These are phyloP conservation scores for Skeletonema menzelii DNA, from an alignment of 108 stramenopile species.

Conservation along the genomic window DNA sequence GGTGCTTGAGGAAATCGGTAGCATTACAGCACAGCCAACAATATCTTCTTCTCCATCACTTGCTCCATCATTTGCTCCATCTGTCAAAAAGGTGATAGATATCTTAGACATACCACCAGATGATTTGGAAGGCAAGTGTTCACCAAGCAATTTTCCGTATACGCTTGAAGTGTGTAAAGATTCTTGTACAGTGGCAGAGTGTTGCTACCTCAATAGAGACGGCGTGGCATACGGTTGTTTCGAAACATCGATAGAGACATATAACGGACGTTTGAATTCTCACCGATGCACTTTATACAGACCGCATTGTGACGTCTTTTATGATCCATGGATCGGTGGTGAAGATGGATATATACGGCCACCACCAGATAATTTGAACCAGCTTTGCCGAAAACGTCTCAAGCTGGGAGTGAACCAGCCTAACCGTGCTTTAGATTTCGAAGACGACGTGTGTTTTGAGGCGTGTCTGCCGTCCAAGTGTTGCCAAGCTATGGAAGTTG, in stretches of 20 bases:
- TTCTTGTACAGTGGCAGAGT: neutral
- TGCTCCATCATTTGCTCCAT: neutral
- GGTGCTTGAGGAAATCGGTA: neutral
- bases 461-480: neutral
- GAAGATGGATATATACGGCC: neutral
- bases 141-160: slow-evolving; percentile 2
- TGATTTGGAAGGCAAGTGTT: neutral
- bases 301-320: neutral
- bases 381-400: neutral
- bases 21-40: neutral
- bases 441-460: neutral
- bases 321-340: neutral
- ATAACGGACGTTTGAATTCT: neutral
- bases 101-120: neutral
- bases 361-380: neutral
- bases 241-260: neutral
- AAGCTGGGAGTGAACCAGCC: neutral
- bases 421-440: neutral
- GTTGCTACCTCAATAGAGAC: neutral
- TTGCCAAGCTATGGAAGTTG: neutral
- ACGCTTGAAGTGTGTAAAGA: neutral
- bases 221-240: neutral
- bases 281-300: neutral
- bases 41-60: neutral
- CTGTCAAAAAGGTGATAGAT: neutral